A percentile compares a stretch with the other conserved stretches of the same genome.
Evolutionary conservation across 2,329 filamentous ascomycete species (phyloP).

Genomic region (Orbilia javanica): DNA sequence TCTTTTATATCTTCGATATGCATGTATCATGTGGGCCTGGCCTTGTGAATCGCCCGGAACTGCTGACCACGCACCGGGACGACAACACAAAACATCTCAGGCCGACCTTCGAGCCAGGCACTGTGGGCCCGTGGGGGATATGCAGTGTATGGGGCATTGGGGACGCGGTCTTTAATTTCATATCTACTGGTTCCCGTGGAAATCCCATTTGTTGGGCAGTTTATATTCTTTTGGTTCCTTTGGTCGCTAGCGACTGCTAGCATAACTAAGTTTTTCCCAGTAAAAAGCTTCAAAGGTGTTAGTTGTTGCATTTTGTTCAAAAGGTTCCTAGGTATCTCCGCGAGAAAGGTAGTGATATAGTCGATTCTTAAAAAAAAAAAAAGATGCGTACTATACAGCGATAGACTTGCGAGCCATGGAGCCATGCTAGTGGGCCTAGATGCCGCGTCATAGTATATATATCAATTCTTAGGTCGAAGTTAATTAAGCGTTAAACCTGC

Average conservation of each 20-base stretch:
- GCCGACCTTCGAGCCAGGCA: conserved; percentile 4
- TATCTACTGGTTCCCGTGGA: not conserved
- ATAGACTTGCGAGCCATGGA: no score
- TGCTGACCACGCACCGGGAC: conserved; percentile 36
- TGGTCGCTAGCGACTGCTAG: not conserved
- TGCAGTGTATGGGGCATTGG: not conserved
- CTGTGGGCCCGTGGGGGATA: conserved; percentile 15
- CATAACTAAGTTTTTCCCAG: not conserved
- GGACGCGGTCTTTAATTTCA: not conserved
- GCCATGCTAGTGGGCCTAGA: not conserved
- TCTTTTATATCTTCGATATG: conserved; percentile 44
- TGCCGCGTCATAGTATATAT: not conserved
- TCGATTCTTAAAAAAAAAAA: no score
- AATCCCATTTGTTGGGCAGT: not conserved
- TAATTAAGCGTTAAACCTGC: no score
- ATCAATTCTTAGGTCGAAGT: no score
- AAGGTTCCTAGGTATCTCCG: no score
- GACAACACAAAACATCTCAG: conserved; percentile 42
- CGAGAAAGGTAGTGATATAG: no score
- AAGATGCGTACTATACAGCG: no score
- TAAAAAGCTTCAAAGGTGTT: no score
- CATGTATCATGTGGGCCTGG: conserved; percentile 54
- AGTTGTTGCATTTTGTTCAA: conserved; percentile 33
- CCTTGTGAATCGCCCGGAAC: conserved; percentile 51
- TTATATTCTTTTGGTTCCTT: conserved; percentile 5